Base-by-base conservation (phyloP, 1,284 basidiomycete genomes). In the Papiliotrema fonsecae region DNA sequence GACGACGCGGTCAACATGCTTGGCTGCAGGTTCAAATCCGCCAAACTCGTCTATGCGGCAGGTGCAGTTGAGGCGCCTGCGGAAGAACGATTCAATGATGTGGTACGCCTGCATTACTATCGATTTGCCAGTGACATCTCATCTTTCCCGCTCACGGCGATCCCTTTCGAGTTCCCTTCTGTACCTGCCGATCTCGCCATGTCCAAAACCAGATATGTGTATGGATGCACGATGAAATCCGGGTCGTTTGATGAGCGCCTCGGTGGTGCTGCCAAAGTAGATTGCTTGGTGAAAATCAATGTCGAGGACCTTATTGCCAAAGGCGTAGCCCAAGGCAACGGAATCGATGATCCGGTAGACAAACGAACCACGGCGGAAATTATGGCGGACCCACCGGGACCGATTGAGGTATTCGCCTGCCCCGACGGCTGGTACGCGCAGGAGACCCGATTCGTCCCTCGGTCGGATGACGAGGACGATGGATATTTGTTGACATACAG, bases 131-230 rank as follows among this genome's bases (percentile, higher is more conserved):
- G n/a, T n/a, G 54, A 42, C 19, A 40, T 67, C 14, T 60, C 54
- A 5, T 69, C 61, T 1, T 78, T 78, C 56, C 67, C 77, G 1
- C 69, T 78, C n/a, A 65, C 69, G 2, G 59, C 70, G 16, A 75
- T 78, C 22, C 77, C 77, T 0, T 77, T 77, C 62, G 77, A 78
- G 50, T 78, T 78, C 45, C 76, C 77, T 0, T 70, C 76, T 37
- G 39, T 61, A 16, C 73, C 74, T 34, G 58, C 67, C 6, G 52
- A 57, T 14, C 56, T 62, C n/a, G 55, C 51, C 13, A 75, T 77
- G 71, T 59, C 63, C 14, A 51, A 67, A 14, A 61, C 72, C 11
- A 57, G 61, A 27, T 78, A 68, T 53, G 64, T 78, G 1, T 78
- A 78, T 50, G 75, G 72, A 4, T 75, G 73, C 45, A 72, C 72